phyloP scores from a whole-genome alignment of 2,329 filamentous ascomycete genomes.

The Aspergillus oerlinghausenensis region DNA sequence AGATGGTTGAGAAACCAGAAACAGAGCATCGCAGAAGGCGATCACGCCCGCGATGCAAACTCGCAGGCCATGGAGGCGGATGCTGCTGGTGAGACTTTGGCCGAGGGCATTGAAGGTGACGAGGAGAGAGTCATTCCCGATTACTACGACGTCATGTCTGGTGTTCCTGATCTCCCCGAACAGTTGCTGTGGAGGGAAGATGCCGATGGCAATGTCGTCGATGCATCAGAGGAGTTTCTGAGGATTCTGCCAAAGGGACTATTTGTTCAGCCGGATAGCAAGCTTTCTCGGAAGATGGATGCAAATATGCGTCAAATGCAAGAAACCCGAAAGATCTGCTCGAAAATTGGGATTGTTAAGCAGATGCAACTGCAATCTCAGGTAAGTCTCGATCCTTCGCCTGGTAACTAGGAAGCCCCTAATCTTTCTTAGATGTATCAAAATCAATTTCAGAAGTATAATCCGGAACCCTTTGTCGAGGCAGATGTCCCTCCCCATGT shows the following conservation, averaged over 20 bases:
- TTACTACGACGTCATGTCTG: constrained; percentile 85
- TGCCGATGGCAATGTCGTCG: constrained; percentile 79
- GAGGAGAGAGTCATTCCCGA: constrained; percentile 82
- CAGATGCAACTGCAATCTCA: constrained; percentile 99
- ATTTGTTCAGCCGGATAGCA: constrained; percentile 71
- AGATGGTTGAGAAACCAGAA: constrained; percentile 77
- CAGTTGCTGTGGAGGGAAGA: constrained; percentile 86
- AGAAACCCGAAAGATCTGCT: constrained; percentile 90
- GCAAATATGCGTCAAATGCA: constrained; percentile 93
- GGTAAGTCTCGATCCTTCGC: constrained; percentile 47
- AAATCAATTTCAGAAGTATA: constrained; percentile 97
- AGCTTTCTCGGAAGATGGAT: constrained; percentile 74
- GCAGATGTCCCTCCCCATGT: constrained; percentile 84
- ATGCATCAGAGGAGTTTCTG: constrained; percentile 80
- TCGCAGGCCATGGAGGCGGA: constrained; percentile 45
- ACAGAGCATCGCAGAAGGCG: constrained; percentile 56
- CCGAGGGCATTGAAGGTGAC: constrained; percentile 90
- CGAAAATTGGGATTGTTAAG: constrained; percentile 96
- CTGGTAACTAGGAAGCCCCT: constrained; percentile 1
- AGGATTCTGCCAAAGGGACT: constrained; percentile 68
- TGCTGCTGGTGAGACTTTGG: constrained; percentile 68
- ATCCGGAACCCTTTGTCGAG: constrained; percentile 83
- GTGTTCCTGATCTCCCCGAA: constrained; percentile 76
- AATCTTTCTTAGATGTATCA: constrained; percentile 69
- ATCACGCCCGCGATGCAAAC: constrained; percentile 41